Base-by-base conservation (phyloP, 2,329 filamentous ascomycete species). In the Neurospora crassa region DNA sequence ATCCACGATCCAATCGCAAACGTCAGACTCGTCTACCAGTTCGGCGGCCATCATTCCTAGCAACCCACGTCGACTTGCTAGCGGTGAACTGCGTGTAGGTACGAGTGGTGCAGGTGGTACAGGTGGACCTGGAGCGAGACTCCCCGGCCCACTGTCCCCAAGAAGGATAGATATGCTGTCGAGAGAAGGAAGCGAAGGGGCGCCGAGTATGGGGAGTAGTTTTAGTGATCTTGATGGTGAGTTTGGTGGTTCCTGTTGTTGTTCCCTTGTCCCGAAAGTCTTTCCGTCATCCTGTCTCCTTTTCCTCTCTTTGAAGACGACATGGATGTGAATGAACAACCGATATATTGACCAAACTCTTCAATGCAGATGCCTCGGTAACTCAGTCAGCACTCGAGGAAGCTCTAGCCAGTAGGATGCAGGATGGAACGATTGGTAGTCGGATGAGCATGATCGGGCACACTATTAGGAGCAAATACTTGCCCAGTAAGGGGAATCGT, bases 141-240 rank as follows among this genome's bases (percentile, higher is more conserved):
- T 14, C 70, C 72, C 0, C 47, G 85, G 84, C 0, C 86, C 86
- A 3, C 78, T 88, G n/a, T 88, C 84, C 59, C 89, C 89, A 1
- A 85, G 86, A 29, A 85, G 89, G 34, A 86, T 86, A 16, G 83
- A 86, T 7, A 90, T 91, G 76, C 80, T 83, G 67, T 87, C 86
- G 1, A 84, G 85, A 14, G 89, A 91, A 73, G 88, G 88, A 14
- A 93, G 90, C 77, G 91, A 93, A 73, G 90, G 90, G 16, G 91
- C 90, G 16, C 91, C 90, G 1, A 93, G 91, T 76, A 93, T 94
- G 89, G 91, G 92, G 1, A 95, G 92, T 79, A 94, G 92, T 76
- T 96, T 93, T 77, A 95, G 92, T 80, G 93, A 96, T 81, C 85
- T 96, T 63, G 92, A 95, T 78, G 92, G 91, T 88, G 83, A 72